Base-by-base conservation (phyloP, 2,329 filamentous ascomycete species). In the Colletotrichum cordylinicola region DNA sequence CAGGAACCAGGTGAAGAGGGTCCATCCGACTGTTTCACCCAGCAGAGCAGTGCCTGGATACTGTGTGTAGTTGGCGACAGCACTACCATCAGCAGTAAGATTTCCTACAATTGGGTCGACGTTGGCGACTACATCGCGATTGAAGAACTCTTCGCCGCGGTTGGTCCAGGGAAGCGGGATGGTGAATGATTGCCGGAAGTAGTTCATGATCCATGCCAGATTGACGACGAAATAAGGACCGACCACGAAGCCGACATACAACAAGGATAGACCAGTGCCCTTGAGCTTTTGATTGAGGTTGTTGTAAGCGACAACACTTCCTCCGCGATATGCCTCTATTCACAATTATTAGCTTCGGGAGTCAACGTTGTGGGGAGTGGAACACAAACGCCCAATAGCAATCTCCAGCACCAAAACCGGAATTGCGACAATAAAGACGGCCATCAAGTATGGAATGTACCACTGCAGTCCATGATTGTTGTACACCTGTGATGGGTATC, bases 401-500 rank as follows among this genome's bases (percentile, higher is more conserved):
- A 91, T 90, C 79, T 92, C 90, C 27, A 91, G 86, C 15, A 91
- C 86, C 48, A 91, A 85, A 0, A 87, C 86, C 0, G 90, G 90
- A 60, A 91, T 91, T 48, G 90, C 90, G 72, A 92, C 86, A 13
- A 91, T 81, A 73, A 90, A 88, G 18, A 91, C 85, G 8, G 88
- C 88, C 72, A 91, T 82, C 6, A 91, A 80, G 76, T 91, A 92
- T 0, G 90, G 90, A 21, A 91, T 87, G 80, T 91, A 92, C 90
- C 90, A 92, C 78, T 91, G 90, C 8, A 91, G 83, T 4, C 90
- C 90, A 72, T 90, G 86, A 80, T 91, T 91, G 83, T 91, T 91
- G 86, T 90, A 92, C 3, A 91, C 86, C 52, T 90, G 88, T 0
- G 89, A 91, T 3, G 90, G 90, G 75, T 91, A 91, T 33, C 90